A percentile compares a stretch with the other conserved stretches of the same genome.
These are phyloP conservation scores for Skeletonema marinoi DNA, from an alignment of 108 stramenopile species.

Conservation along the genomic window DNA sequence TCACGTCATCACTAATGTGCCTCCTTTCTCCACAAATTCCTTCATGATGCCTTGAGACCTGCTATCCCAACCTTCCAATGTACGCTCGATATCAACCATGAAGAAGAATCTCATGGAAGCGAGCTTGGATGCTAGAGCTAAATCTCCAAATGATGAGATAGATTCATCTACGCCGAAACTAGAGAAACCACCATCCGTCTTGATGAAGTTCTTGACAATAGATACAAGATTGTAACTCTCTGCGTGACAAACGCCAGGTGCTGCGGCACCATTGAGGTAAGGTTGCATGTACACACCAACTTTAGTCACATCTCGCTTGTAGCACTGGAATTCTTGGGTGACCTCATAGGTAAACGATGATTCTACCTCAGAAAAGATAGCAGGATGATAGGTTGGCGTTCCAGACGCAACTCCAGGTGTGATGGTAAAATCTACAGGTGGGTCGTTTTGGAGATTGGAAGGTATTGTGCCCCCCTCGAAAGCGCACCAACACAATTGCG, in stretches of 20 bases:
- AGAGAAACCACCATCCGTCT: background rate
- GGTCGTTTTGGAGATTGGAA: background rate
- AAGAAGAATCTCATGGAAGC: constrained; percentile 1
- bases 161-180: background rate
- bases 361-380: background rate
- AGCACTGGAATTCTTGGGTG: background rate
- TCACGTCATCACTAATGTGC: background rate
- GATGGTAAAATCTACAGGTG: background rate
- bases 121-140: background rate
- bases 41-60: background rate
- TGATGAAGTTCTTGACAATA: background rate
- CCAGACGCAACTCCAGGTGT: background rate
- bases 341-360: background rate
- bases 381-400: background rate
- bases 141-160: background rate
- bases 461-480: background rate
- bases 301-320: background rate
- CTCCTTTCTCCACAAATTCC: background rate
- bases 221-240: background rate
- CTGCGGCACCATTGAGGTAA: background rate
- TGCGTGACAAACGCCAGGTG: background rate
- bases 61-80: background rate
- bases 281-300: background rate
- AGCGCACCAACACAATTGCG: background rate
- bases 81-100: background rate